Base-by-base conservation (phyloP, 192 early-diverging fungal genomes). In the Podila verticillata region DNA sequence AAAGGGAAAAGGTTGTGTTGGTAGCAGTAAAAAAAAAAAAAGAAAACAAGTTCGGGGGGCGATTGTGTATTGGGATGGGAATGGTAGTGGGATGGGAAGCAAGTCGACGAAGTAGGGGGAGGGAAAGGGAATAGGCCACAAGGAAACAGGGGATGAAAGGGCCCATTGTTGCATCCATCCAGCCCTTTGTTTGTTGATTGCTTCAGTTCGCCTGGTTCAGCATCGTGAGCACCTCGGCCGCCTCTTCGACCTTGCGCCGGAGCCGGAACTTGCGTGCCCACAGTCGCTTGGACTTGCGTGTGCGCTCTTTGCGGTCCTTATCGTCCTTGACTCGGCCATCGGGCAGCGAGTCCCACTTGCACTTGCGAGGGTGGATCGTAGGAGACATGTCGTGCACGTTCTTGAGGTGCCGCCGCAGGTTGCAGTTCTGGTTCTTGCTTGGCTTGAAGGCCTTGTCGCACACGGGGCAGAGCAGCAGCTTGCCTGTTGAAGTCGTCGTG, bases 211-310 rank as follows among this genome's bases (percentile, higher is more conserved):
- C 66, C 57, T 72, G 70, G 48, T 65, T 72, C 32, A 80, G 70
- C 77, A 72, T 80, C 44, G 69, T 72, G 65, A 72, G 29, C 24
- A 80, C 77, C 65, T 72, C 65, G 36, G 70, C 77, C 3, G 77
- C 77, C 48, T 80, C 77, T 31, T 80, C 77, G 51, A 80, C 77
- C 61, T 72, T 80, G 65, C 70, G 77, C 22, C 70, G 57, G 10
- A 68, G 77, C 49, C 77, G 77, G 70, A 68, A 80, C 47, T 80
- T 80, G 60, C 69, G 77, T 17, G 77, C 77, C 77, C 77, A 80
- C 48, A 80, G 69, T 8, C 77, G 70, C 66, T 80, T 80, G 28
- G 64, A 67, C 65, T 80, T 80, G 1, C 77, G 70, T 22, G 77
- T 80, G 7, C 77, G 70, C 54, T 80, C 77, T 70, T 80, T 80